Conservation (phyloP, 768 basidiomycete species). For the Mrakia blollopis region DNA sequence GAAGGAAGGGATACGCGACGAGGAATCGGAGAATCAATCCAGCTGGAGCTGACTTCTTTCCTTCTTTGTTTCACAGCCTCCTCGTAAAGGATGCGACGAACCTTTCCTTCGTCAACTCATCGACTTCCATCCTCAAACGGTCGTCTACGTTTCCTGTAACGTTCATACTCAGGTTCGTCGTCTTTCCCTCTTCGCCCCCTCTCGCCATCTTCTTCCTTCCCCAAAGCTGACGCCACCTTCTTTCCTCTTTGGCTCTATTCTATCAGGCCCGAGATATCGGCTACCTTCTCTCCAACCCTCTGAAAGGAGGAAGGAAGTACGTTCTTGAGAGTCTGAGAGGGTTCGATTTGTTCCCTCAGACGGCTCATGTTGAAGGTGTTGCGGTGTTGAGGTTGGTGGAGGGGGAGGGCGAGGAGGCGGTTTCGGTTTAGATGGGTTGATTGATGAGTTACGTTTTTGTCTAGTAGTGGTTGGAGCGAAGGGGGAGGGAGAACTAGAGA, state of each 20-base stretch:
- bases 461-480: neutral
- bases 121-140: constrained; percentile 58
- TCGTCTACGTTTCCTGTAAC: constrained; percentile 92
- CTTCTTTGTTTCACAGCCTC: constrained; percentile 59
- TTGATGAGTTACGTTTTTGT: neutral
- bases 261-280: constrained; percentile 64
- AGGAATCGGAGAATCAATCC: too few species aligned
- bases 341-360: constrained; percentile 94
- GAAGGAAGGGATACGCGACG: too few species aligned
- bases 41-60: constrained; percentile 2
- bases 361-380: constrained; percentile 77
- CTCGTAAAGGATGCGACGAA: constrained; percentile 87
- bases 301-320: constrained; percentile 53
- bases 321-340: constrained; percentile 75
- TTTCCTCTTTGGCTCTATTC: neutral
- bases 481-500: neutral
- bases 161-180: constrained; percentile 67
- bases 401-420: neutral
- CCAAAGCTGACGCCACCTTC: neutral
- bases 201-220: constrained; percentile 26
- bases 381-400: constrained; percentile 28
- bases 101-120: constrained; percentile 66
- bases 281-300: constrained; percentile 53
- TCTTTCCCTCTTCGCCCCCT: constrained; percentile 28
- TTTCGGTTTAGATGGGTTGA: neutral